Base-by-base conservation (phyloP, 441 rosid genomes). In the Jatropha podagrica region DNA sequence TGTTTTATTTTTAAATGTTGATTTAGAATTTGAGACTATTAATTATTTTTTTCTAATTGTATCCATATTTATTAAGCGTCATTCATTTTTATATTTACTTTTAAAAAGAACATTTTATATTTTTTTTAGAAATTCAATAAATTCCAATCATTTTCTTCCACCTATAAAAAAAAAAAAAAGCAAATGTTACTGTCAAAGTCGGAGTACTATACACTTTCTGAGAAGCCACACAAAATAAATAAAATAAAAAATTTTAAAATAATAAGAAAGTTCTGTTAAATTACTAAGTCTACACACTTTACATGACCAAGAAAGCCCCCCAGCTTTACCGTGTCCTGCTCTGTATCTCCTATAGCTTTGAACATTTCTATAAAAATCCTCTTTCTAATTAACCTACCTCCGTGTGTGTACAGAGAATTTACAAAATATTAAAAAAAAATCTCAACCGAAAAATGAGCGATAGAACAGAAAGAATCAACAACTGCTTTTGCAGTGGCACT, bases 381-480 rank as follows among this genome's bases (percentile, higher is more conserved):
- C 58, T 41, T 58, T 11, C 59, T 56, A 10, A 58, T 58, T 17
- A 46, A 46, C 58, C 51, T 65, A 44, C 4, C 44, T 69, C 18
- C n/a, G 54, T 27, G n/a, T 41, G 61, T 52, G 62, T 37, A 71
- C 75, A 65, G 12, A 54, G 37, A 51, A 74, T 52, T 51, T 76
- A 40, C 75, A 55, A 2, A 14, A 11, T 18, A 49, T 7, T 8
- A 23, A n/a, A 26, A 11, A 40, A 38, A 20, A 32, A 32, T 1
- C 51, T 55, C 27, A 4, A n/a, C 52, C 8, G 1, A 70, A 63
- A 55, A 51, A 62, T 6, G 65, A 59, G 41, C 14, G 9, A 65
- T n/a, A 59, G 7, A 70, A 38, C 69, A 2, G 40, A 75, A 79
- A 65, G 55, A 70, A 69, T 74, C 37, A 20, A 64, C 68, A 65